Percentiles rank a stretch among this genome's conserved stretches.
phyloP scores from a whole-genome alignment of 257 asterid genomes.

The Hygrophila difformis region DNA sequence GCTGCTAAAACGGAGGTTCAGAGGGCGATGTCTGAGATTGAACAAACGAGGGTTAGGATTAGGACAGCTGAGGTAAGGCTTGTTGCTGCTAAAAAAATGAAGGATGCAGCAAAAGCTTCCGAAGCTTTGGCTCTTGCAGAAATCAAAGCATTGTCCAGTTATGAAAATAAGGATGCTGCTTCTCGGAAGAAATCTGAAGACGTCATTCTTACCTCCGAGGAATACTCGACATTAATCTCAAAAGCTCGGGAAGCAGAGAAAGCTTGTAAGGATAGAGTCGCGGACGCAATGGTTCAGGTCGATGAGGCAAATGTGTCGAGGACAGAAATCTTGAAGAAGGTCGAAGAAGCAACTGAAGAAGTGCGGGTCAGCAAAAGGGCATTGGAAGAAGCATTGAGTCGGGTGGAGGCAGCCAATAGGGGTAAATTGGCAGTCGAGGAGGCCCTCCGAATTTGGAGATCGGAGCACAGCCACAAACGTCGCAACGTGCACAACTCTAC shows the following conservation, averaged over 20 bases:
- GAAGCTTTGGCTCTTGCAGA: slow-evolving; percentile 91
- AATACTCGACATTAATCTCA: slow-evolving; percentile 48
- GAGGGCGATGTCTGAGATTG: slow-evolving; percentile 63
- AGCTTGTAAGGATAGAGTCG: slow-evolving; percentile 33
- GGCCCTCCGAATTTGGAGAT: slow-evolving; percentile 83
- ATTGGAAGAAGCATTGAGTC: slow-evolving; percentile 63
- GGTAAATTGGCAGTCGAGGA: slow-evolving; percentile 79
- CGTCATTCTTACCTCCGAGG: slow-evolving; percentile 56
- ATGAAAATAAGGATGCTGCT: slow-evolving; percentile 14
- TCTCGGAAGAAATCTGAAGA: slow-evolving; percentile 23
- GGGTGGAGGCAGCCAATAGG: slow-evolving; percentile 70
- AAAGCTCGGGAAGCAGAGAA: slow-evolving; percentile 65
- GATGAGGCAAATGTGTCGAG: slow-evolving; percentile 59
- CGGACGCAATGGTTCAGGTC: slow-evolving; percentile 37
- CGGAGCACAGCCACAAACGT: slow-evolving; percentile 69
- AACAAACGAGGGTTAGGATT: slow-evolving; percentile 23
- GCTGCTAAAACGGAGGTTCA: slow-evolving; percentile 51
- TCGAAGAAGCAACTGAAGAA: slow-evolving; percentile 81
- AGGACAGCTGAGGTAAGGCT: slow-evolving; percentile 24
- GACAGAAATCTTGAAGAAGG: slow-evolving; percentile 48
- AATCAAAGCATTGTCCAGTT: slow-evolving; percentile 53
- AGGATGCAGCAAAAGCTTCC: slow-evolving; percentile 81
- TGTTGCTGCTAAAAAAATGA: slow-evolving; percentile 80
- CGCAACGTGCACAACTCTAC: slow-evolving; percentile 38
- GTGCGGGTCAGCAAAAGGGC: slow-evolving; percentile 62